Base-by-base conservation (phyloP, 2,329 filamentous ascomycete species). In the Paecilomyces niveus region DNA sequence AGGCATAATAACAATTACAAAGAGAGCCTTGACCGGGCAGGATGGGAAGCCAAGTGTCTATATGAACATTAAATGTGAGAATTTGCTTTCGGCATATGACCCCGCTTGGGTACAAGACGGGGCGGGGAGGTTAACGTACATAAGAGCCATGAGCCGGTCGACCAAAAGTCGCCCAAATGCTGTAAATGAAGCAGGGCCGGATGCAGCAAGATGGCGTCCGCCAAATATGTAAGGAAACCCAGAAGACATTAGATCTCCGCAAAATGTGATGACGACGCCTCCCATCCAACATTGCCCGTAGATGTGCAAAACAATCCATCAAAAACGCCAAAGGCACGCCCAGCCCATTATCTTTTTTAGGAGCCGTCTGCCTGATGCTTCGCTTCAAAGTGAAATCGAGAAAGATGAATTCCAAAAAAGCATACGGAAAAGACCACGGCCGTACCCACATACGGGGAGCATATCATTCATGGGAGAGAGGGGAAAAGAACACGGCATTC, bases 121-220 rank as follows among this genome's bases (percentile, higher is more conserved):
- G 74, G 67, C 69, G 76, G 75, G 76, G 76, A 77, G 73, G 74
- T 78, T 79, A 79, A 79, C 77, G 73, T 79, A 79, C 77, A 79
- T 77, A 71, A 67, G 69, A 73, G 68, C 68, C 72, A 74, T 71
- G 63, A 70, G 64, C 63, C 68, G 66, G 69, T 64, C 67, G 68
- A 68, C 66, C 57, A 61, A 57, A 64, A 35, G 67, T 66, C 68
- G 63, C 68, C 68, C 71, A 68, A 68, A 68, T 67, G 68, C 64
- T 70, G 68, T 65, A 69, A 66, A 67, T 66, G 62, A 70, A 74
- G 62, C 68, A 68, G 70, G 68, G 69, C 68, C 69, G 67, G 68
- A 70, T 73, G 73, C 70, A 71, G 69, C 67, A 68, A 61, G 59
- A 61, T 18, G 68, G 65, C 62, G 66, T 64, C 68, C 70, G 66